Evolutionary conservation across 345 rosid species (phyloP), one percentile per base, ranked within the genome.

Genomic region (Syzygium aqueum): DNA sequence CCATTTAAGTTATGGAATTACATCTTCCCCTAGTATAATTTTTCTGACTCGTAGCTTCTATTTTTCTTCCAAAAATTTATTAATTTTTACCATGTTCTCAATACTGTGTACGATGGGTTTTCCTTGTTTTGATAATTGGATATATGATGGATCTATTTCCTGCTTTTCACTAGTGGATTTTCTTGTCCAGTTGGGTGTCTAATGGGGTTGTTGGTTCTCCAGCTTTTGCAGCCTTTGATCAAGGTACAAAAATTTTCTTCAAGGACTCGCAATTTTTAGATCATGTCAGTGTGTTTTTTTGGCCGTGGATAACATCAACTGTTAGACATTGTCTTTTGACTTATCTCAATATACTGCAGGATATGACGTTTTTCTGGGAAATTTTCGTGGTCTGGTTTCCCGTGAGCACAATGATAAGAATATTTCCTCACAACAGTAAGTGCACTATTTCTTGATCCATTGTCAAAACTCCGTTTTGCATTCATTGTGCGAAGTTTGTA

Each of bases 191-290:
- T 83, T 97, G 98, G 99, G 98, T 97, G 65, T 95, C 99, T 82
- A 96, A 97, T 89, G 99, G 98, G 54, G 90, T 96, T 87, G 99
- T 97, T 89, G 99, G 99, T 84, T 96, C 98, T 90, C 99, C 99
- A 8, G 99, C 99, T 88, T 97, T 96, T 90, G 99, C 99, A 87
- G 99, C 99, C 65, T 97, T 92, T 91, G 99, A 97, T 94, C 98
- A 96, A 93, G 99, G 99, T 96, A 19, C 57, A 28, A 28, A 85
- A 40, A 40, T 28, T 21, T 84, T n/a, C 14, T 46, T 54, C 67
- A 22, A 11, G 17, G 63, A 54, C 17, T 19, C 1, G 40, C 49
- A 43, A 84, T 52, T 53, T 53, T 10, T 33, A 28, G 46, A 84
- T 52, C 56, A 25, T 3, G 5, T 53, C 61, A 21, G 17, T 80